Evolutionary conservation across 352 stramenopile genomes (phyloP), one percentile per base, ranked within the genome.

Genomic region (Phytophthora cryptogea): DNA sequence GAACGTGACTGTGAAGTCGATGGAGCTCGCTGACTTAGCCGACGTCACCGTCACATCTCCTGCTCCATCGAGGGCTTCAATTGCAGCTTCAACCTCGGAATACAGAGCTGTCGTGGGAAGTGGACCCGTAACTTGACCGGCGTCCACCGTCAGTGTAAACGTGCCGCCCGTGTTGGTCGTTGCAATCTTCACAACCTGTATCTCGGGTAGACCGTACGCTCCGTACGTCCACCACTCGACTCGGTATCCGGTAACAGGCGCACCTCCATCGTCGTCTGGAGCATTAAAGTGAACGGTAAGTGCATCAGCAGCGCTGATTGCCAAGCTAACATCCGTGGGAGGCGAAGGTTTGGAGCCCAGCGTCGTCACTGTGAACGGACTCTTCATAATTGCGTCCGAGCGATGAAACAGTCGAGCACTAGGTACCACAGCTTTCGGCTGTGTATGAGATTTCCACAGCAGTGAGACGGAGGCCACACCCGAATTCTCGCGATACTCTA

Each of bases 401-500:
- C 80, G 78, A 59, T 94, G 82, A 53, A 97, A 98, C 8, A 99
- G 72, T 1, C 92, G 76, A 39, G 91, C 68, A 13, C 70, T 76
- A 2, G 94, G 93, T 23, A 99, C 83, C 5, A 98, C 68, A 8
- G 64, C 54, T 32, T 92, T 88, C 47, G 90, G 76, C 66, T 99
- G 96, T 2, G 91, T 95, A 5, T 68, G 51, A 17, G 89, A 98
- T 28, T 83, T 65, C 95, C 95, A 99, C 20, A 86, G 63, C 0
- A 99, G 71, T 37, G 83, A 75, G 45, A 96, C 78, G 10, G 78
- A 80, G 0, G 92, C 95, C 16, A 86, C 63, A 1, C 90, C 95
- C 6, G 81, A 80, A 68, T 97, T 96, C 49, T 98, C 92, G 10
- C 93, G 80, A 67, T 97, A 98, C 66, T 99, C 96, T 16, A 99